These are phyloP conservation scores for Pelargonium nanum DNA, from an alignment of 345 rosid species.

Conservation along the genomic window DNA sequence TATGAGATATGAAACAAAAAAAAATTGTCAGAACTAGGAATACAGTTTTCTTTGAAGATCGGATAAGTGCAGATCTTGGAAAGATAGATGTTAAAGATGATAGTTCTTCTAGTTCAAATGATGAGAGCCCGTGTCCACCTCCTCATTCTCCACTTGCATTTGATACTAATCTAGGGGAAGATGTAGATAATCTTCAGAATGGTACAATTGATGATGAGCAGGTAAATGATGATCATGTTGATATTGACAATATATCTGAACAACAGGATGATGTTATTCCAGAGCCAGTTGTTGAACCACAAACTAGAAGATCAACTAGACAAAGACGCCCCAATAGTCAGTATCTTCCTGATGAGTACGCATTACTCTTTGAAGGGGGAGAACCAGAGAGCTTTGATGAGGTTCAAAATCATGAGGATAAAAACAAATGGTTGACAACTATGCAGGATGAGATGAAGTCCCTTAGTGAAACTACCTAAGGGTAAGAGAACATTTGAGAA, in stretches of 20 bases:
- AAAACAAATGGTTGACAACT: neutral
- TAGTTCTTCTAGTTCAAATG: too few species aligned
- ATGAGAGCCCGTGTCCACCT: too few species aligned
- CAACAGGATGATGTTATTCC: too few species aligned
- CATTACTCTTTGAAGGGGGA: neutral
- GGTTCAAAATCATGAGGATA: neutral
- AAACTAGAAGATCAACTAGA: too few species aligned
- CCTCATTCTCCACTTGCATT: neutral
- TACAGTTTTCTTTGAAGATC: neutral
- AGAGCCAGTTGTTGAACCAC: too few species aligned
- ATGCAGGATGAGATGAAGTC: neutral
- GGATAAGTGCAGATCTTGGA: neutral
- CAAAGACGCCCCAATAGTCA: neutral
- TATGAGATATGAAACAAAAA: neutral
- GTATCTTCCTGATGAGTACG: neutral
- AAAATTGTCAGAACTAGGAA: slow-evolving; percentile 1
- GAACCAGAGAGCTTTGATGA: neutral
- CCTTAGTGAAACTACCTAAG: neutral
- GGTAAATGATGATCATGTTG: too few species aligned
- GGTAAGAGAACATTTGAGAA: neutral
- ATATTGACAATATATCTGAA: too few species aligned
- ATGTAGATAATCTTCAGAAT: neutral
- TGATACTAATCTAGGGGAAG: neutral
- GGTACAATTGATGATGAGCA: neutral
- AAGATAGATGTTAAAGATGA: neutral